Base-by-base conservation (phyloP, 2,329 filamentous ascomycete genomes). In the Penicillium sp. region DNA sequence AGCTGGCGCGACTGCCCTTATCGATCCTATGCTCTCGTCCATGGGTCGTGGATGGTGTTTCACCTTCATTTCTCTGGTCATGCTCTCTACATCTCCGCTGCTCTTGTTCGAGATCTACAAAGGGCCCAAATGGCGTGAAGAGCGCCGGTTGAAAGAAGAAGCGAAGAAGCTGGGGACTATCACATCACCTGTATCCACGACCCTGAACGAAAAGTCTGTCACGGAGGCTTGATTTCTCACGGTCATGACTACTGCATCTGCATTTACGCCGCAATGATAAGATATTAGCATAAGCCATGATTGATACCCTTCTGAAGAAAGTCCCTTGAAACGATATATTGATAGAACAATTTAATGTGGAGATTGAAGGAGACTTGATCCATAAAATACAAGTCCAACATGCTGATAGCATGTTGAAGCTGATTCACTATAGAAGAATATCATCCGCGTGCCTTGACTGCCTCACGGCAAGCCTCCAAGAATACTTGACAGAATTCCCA, bases 401-500 rank as follows among this genome's bases (percentile, higher is more conserved):
- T 18, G 8, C 10, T 2, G 16, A 21, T 39, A 13, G 28, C 23
- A 15, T 18, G 6, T 45, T 45, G 23, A 24, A 23, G 29, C 23
- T 44, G 18, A 1, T 21, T 46, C 24, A 10, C 16, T 42, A 13
- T 31, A 7, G 5, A n/a, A 47, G 21, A 21, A 15, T 23, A 31
- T 51, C 51, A 62, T 24, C 45, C 50, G 31, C 47, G 52, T 33
- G 53, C 50, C 24, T 62, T 53, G 21, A 65, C 59, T 9, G 74
- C 76, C 51, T 71, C 67, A 44, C 65, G 66, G 58, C 78, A 81
- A 3, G 80, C 81, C 38, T 71, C 64, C 6, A 74, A 65, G 61
- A 85, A 85, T 13, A 83, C 72, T 29, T 72, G 70, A 47, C 76
- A 79, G 65, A 89, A 89, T 15, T 72, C 69, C 75, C 74, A 85